Evolutionary conservation across 106 monocot species (phyloP), one percentile per base, ranked within the genome.

Genomic region (Cymbidium sinense): DNA sequence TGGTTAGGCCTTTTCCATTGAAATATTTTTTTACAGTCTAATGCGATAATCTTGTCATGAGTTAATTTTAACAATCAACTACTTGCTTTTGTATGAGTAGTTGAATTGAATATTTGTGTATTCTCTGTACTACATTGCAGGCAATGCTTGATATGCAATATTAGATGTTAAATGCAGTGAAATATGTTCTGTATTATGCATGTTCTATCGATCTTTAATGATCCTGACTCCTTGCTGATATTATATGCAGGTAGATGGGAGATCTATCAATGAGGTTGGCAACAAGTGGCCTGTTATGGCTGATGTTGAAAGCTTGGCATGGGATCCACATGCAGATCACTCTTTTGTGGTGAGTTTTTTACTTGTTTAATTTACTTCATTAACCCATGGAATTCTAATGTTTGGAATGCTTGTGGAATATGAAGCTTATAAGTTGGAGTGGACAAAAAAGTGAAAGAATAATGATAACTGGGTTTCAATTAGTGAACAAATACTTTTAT

Each of bases 301-400:
- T 50, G 94, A 90, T 79, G 92, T 98, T 77, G 98, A 98, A 83
- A 94, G 94, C 82, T 83, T 98, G 75, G 90, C 82, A 79, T 98
- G 94, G 94, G 84, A 98, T 65, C 98, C 94, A 52, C 92, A 90
- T 55, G 84, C 79, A 79, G 88, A 98, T 50, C 75, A 98, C 74
- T 75, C 80, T 3, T 98, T 92, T 87, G 86, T 90, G 81, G 98
- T 99, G 62, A 83, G 76, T 75, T 79, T 2, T 6, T 23, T 35
- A 43, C 3, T 44, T 74, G 1, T 8, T 47, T 74, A 44, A 34
- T 29, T 35, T 78, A 64, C 34, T 34, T 72, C 39, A 5, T 28
- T 34, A 61, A 55, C 6, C 34, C 50, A 23, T 7, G 67, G 25
- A 62, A 62, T 25, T n/a, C 31, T 67, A 3, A n/a, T 1, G 10